Base-by-base conservation (phyloP, 768 basidiomycete genomes). In the Lactarius akahatsu region DNA sequence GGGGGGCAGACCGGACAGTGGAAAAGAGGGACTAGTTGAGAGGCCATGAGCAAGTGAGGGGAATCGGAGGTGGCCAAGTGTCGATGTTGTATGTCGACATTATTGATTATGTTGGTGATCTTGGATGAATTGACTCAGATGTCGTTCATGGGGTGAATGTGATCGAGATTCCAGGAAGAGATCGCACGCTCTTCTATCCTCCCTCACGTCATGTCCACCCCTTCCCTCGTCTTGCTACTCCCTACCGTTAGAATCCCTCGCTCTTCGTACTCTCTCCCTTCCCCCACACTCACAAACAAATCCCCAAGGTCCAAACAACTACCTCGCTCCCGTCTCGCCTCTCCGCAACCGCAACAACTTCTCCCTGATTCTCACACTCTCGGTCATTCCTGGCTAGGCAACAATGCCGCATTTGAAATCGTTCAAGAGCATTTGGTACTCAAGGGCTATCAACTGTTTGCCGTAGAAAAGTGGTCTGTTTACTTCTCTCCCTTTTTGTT, bases 391-490 rank as follows among this genome's bases (percentile, higher is more conserved):
- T 85, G 84, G 83, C 75, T 85, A 20, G 80, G 80, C 1, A 72
- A 77, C 11, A 79, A 80, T 23, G 78, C 78, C 57, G 78, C 76
- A 58, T 85, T 87, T 67, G 80, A 82, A 71, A 75, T 85, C 63
- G 80, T 80, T 9, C 78, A 82, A 43, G 80, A 83, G 40, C 75
- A 77, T 20, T 70, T 86, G 56, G 77, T 85, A 55, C 73, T 91
- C 28, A 73, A 79, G 23, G 87, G 88, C 1, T 92, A 87, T 76
- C 92, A 93, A 77, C 80, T 94, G 63, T 94, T 93, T 73, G 92
- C 91, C 0, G 92, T 94, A 10, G 89, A 94, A 79, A 90, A 90
- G 75, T 94, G 92, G 91, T 86, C 26, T 5, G 50, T 52, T 52
- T 26, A 72, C 64, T 77, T 50, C 13, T 34, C 57, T 38, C 11